These are phyloP conservation scores for Alternaria sp. DNA, from an alignment of 2,329 filamentous ascomycete genomes.

Conservation along the genomic window DNA sequence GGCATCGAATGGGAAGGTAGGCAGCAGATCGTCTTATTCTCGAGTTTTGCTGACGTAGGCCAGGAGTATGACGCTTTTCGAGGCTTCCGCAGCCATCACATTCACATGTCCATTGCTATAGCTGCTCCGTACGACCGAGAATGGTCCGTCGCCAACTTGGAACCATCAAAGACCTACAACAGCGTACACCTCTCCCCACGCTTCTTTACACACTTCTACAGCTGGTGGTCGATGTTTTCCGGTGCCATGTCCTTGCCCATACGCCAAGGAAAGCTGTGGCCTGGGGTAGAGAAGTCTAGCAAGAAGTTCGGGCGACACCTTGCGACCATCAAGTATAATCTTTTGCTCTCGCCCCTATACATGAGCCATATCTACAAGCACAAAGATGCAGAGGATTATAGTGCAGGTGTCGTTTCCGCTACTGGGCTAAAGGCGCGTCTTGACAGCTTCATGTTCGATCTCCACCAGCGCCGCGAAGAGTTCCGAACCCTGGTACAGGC, in stretches of 20 bases:
- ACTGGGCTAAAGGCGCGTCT: conserved; percentile 96
- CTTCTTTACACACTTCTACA: conserved; percentile 98
- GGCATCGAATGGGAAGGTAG: conserved; percentile 58
- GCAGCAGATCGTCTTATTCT: not conserved
- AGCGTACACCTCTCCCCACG: conserved; percentile 92
- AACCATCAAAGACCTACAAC: conserved; percentile 90
- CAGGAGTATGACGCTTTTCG: conserved; percentile 86
- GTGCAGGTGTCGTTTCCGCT: conserved; percentile 80
- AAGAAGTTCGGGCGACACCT: conserved; percentile 98
- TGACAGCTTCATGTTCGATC: conserved; percentile 95
- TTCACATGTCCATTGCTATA: conserved; percentile 92
- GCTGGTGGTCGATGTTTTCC: conserved; percentile 97
- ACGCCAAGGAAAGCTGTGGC: conserved; percentile 90
- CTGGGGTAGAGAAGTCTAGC: conserved; percentile 91
- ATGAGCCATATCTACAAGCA: conserved; percentile 98
- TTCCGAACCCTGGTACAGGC: conserved; percentile 84
- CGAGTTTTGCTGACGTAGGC: conserved; percentile 31
- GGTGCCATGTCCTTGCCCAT: conserved; percentile 94
- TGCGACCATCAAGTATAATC: conserved; percentile 98
- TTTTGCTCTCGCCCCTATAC: conserved; percentile 90
- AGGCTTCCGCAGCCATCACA: conserved; percentile 96
- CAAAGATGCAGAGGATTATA: conserved; percentile 89
- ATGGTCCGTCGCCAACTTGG: conserved; percentile 78
- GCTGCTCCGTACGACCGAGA: conserved; percentile 86
- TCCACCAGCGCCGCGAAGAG: conserved; percentile 92